Percentiles rank a stretch among this genome's conserved stretches.
phyloP scores from a whole-genome alignment of 345 rosid genomes.

The Aquilaria yunnanensis region DNA sequence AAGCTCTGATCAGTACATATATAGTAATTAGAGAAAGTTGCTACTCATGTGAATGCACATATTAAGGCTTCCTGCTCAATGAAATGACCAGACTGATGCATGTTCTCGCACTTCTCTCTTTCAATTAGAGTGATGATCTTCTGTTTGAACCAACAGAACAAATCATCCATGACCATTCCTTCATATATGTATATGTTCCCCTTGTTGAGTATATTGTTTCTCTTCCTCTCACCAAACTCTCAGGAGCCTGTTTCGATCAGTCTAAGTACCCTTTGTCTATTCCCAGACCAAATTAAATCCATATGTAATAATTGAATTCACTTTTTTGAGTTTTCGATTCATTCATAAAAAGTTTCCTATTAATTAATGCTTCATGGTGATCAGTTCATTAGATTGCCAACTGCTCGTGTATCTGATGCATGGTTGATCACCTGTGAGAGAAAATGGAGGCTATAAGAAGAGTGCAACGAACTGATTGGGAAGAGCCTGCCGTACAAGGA shows the following conservation, averaged over 20 bases:
- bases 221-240: slow-evolving; percentile 1
- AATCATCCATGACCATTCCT: slow-evolving; percentile 7
- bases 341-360: too few relatives aligned
- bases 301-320: too few relatives aligned
- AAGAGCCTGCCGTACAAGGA: slow-evolving; percentile 43
- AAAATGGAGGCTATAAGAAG: slow-evolving; percentile 41
- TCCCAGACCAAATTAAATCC: too few relatives aligned
- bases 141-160: slow-evolving; percentile 7
- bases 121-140: slow-evolving; percentile 2
- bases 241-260: slow-evolving; percentile 9
- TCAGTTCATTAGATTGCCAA: too few relatives aligned
- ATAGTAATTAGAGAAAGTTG: too few relatives aligned
- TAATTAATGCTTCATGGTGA: too few relatives aligned
- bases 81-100: slow-evolving; percentile 4
- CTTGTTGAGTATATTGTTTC: slow-evolving; percentile 19
- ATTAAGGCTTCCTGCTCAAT: slow-evolving; percentile 4
- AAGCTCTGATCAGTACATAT: too few relatives aligned
- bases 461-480: slow-evolving; percentile 29
- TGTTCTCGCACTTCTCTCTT: not conserved
- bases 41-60: too few relatives aligned
- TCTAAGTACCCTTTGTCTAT: too few relatives aligned
- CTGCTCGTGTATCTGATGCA: too few relatives aligned
- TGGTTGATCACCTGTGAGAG: slow-evolving; percentile 35
- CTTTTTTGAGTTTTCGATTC: too few relatives aligned
- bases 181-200: slow-evolving; percentile 17